These are phyloP conservation scores for Ophiosphaerella herpotricha DNA, from an alignment of 2,329 filamentous ascomycete species.

Conservation along the genomic window DNA sequence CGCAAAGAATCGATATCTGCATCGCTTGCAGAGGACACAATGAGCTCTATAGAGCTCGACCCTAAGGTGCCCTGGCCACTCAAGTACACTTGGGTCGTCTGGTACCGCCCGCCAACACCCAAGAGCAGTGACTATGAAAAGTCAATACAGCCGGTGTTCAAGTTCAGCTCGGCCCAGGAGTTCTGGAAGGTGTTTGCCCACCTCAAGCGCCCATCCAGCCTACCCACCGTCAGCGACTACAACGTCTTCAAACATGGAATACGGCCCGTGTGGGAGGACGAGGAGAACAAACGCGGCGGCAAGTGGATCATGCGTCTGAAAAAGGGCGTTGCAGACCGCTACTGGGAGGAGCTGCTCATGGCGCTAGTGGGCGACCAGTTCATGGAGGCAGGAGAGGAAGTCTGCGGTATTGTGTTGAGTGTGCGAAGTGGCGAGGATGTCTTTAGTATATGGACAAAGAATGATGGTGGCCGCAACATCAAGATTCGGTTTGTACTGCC, in stretches of 20 bases:
- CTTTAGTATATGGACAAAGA: conserved; percentile 95
- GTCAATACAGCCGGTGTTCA: conserved; percentile 84
- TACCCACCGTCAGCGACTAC: conserved; percentile 94
- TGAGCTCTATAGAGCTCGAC: conserved; percentile 50
- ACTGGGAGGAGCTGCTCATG: conserved; percentile 93
- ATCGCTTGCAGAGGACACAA: conserved; percentile 34
- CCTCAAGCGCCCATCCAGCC: conserved; percentile 82
- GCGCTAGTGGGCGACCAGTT: conserved; percentile 95
- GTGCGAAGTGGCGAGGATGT: conserved; percentile 96
- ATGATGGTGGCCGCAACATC: conserved; percentile 88
- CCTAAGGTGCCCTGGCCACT: conserved; percentile 57
- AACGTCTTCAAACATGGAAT: conserved; percentile 98
- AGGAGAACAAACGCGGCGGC: conserved; percentile 92
- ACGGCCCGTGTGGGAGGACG: conserved; percentile 97
- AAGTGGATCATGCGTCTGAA: conserved; percentile 98
- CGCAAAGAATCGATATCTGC: conserved; percentile 42
- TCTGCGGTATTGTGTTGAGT: conserved; percentile 92
- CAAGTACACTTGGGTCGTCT: conserved; percentile 91
- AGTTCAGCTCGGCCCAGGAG: conserved; percentile 80
- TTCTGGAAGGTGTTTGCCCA: conserved; percentile 91
- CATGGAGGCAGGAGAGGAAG: conserved; percentile 86
- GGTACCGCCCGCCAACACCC: conserved; percentile 94
- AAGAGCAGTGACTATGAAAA: conserved; percentile 99
- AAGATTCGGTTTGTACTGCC: conserved; percentile 79
- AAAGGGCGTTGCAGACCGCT: conserved; percentile 94